These are phyloP conservation scores for Trichocladium uniseriatum DNA, from an alignment of 495 filamentous ascomycete species.

Conservation along the genomic window DNA sequence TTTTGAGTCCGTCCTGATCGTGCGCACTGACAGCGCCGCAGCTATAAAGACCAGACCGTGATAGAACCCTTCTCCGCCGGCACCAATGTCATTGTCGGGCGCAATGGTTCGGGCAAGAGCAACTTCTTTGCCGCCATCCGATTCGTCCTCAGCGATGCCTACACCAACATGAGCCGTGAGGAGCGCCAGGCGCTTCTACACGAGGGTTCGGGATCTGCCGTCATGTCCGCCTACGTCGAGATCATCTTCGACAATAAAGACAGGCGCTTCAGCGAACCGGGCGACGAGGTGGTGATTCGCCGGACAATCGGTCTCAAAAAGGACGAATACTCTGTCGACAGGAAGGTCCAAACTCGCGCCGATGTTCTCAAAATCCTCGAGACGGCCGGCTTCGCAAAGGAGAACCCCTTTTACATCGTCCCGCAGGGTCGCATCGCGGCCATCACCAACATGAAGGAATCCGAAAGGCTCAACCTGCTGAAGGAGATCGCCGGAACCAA, in stretches of 20 bases:
- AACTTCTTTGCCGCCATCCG: conserved; percentile 99
- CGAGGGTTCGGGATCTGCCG: conserved; percentile 92
- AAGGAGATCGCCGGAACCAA: conserved; percentile 98
- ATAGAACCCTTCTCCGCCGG: conserved; percentile 97
- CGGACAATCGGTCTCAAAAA: conserved; percentile 96
- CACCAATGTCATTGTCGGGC: conserved; percentile 97
- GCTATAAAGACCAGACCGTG: conserved; percentile 98
- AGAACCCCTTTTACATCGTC: conserved; percentile 98
- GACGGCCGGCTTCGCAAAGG: conserved; percentile 90
- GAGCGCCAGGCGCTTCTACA: conserved; percentile 92
- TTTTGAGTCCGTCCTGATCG: neutral
- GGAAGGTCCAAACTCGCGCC: conserved; percentile 87
- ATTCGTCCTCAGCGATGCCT: conserved; percentile 96
- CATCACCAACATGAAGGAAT: conserved; percentile 97
- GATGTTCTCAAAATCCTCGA: conserved; percentile 96
- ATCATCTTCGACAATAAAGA: conserved; percentile 98
- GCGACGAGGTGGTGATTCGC: conserved; percentile 77
- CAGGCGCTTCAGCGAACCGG: conserved; percentile 90
- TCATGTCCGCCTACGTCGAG: conserved; percentile 98
- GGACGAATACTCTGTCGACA: conserved; percentile 94
- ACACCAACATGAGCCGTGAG: conserved; percentile 90
- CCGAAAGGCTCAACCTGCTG: conserved; percentile 73
- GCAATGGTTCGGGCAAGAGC: conserved; percentile 97
- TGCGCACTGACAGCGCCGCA: conserved; percentile 30
- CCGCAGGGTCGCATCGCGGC: conserved; percentile 93